Evolutionary conservation across 495 filamentous ascomycete species (phyloP), one percentile per base, ranked within the genome.

Genomic region (Haplographium delicatum): DNA sequence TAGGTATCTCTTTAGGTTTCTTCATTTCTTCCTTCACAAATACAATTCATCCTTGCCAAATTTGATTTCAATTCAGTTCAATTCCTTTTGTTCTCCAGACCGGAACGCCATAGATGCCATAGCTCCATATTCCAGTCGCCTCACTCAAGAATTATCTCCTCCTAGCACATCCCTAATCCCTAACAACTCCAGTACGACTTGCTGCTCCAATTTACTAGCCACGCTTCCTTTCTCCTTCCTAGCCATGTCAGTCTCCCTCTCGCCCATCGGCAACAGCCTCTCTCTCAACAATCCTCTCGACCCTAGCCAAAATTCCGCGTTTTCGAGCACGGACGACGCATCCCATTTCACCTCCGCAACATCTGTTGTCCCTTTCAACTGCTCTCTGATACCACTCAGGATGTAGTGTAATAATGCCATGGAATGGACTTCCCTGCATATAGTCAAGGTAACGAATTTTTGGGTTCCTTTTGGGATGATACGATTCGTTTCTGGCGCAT

Each of bases 311-410:
- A 78, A 83, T 51, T 91, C 85, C 33, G 90, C 80, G 58, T 90
- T 86, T 62, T 93, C 89, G 58, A 82, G 78, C 47, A 89, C 74
- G 20, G 73, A 70, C 9, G 65, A 70, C 33, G 72, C 72, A 57
- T 94, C 86, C 85, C 86, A 95, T 54, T 77, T 75, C 33, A 94
- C 71, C 26, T 78, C 72, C 38, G 75, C 75, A 10, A 96, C 80
- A 15, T 81, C 71, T n/a, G 65, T 63, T 7, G 79, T 73, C 24
- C 84, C 76, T 24, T 74, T 65, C 26, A 82, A 83, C 7, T 77
- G 76, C 28, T 75, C 67, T 5, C 87, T 73, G 59, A 83, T 74
- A 3, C 70, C 73, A 4, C 71, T 71, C 0, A 95, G 68, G 10
- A 91, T 83, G 26, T 74, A 71, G 1, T 76, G 77, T 47, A 95